phyloP scores from a whole-genome alignment of 148 eudicot species.

The Agrostemma githago region DNA sequence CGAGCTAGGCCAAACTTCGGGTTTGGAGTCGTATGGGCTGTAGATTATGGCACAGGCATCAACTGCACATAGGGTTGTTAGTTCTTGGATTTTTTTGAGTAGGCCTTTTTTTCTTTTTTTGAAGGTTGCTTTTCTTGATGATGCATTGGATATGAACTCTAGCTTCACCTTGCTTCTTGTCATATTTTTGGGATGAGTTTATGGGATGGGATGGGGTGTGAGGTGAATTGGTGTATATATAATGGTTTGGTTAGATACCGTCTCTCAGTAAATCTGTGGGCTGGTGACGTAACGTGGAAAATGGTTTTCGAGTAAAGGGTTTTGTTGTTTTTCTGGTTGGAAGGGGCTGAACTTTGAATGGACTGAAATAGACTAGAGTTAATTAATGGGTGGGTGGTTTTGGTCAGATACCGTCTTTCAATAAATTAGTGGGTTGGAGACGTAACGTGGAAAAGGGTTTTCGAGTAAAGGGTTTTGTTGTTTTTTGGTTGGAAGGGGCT shows the following conservation, averaged over 20 bases:
- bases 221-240: neutral
- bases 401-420: no score
- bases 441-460: no score
- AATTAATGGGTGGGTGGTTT: no score
- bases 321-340: no score
- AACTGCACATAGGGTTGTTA: slow-evolving; percentile 60
- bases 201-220: neutral
- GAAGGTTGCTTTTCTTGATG: slow-evolving; percentile 64
- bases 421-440: no score
- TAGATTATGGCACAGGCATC: slow-evolving; percentile 65
- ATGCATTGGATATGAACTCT: slow-evolving; percentile 49
- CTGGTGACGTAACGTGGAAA: no score
- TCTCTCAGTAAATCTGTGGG: no score
- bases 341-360: no score
- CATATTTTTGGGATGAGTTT: slow-evolving; percentile 35
- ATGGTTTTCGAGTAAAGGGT: no score
- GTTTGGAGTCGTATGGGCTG: slow-evolving; percentile 52
- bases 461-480: no score
- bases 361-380: no score
- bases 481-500: no score
- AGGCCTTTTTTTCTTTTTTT: slow-evolving; percentile 76
- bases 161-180: slow-evolving; percentile 67
- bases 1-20: slow-evolving; percentile 59
- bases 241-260: neutral
- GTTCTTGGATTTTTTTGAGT: slow-evolving; percentile 61